phyloP scores from a whole-genome alignment of 441 rosid species.

The Syzygium malaccense region DNA sequence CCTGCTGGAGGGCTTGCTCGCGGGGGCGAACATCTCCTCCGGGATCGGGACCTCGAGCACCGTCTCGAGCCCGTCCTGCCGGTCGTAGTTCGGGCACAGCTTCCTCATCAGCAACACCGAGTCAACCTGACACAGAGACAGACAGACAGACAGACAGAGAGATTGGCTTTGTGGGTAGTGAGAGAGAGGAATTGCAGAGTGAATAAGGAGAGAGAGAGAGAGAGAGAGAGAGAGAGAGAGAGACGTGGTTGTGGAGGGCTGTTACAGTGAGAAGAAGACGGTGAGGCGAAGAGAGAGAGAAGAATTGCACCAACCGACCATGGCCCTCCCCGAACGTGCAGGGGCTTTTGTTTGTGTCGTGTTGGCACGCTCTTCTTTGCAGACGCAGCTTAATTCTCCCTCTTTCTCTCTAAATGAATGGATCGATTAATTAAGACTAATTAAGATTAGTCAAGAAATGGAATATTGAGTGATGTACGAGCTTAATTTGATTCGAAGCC shows the following conservation, averaged over 20 bases:
- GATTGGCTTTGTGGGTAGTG: neutral
- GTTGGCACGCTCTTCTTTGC: conserved; percentile 5
- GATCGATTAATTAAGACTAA: neutral
- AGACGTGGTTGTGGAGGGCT: neutral
- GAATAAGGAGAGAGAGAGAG: neutral
- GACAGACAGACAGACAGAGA: neutral
- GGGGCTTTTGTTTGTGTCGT: neutral
- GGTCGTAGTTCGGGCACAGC: conserved; percentile 43
- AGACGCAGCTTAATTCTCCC: neutral
- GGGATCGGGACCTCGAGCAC: conserved; percentile 95
- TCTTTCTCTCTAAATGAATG: neutral
- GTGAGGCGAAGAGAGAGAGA: neutral
- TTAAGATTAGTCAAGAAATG: neutral
- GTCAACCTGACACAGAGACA: neutral
- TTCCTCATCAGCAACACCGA: neutral
- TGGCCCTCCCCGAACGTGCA: conserved; percentile 5
- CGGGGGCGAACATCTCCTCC: conserved; percentile 61
- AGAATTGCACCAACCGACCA: neutral
- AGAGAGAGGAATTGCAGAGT: neutral
- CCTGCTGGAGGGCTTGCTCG: conserved; percentile 21
- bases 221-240: neutral
- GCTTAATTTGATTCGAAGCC: neutral
- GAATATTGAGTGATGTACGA: neutral
- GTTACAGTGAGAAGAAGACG: neutral
- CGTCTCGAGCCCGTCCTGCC: conserved; percentile 79